Percentiles rank a stretch among this genome's conserved stretches.
Evolutionary conservation across 495 filamentous ascomycete species (phyloP).

Genomic region (Cryomyces minteri): DNA sequence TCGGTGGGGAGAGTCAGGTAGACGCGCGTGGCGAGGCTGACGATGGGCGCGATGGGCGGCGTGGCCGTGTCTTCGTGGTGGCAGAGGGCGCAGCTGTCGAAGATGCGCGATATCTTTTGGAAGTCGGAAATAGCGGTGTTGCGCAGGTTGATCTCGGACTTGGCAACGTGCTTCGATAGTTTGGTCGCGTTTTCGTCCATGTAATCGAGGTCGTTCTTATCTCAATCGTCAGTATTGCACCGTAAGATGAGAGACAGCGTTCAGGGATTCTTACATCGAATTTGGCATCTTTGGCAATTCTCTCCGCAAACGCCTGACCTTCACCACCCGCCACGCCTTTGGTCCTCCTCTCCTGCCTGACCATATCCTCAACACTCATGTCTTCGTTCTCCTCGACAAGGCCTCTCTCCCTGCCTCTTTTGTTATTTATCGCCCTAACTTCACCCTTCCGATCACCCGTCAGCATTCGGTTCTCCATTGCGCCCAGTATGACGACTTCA

Average conservation of each 20-base stretch:
- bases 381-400: slow-evolving; percentile 78
- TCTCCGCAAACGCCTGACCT: slow-evolving; percentile 64
- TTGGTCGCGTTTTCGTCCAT: slow-evolving; percentile 92
- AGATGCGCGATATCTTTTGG: slow-evolving; percentile 72
- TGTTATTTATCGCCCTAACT: slow-evolving; percentile 54
- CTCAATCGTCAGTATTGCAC: slow-evolving; percentile 14
- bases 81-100: slow-evolving; percentile 82
- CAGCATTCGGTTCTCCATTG: slow-evolving; percentile 78
- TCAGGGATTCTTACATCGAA: slow-evolving; percentile 40
- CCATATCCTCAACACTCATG: slow-evolving; percentile 93
- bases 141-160: slow-evolving; percentile 73
- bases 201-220: slow-evolving; percentile 75
- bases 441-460: slow-evolving; percentile 55
- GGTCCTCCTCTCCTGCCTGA: slow-evolving; percentile 75
- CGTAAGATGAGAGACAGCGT: background rate
- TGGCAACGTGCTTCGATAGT: slow-evolving; percentile 75
- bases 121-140: slow-evolving; percentile 77
- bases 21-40: slow-evolving; percentile 76
- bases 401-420: slow-evolving; percentile 62
- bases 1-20: slow-evolving; percentile 80
- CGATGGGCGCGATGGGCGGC: slow-evolving; percentile 70
- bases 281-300: slow-evolving; percentile 81
- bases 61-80: slow-evolving; percentile 76
- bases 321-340: slow-evolving; percentile 65
- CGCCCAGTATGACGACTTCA: slow-evolving; percentile 60